Evolutionary conservation across 208 protist species (phyloP), one percentile per base, ranked within the genome.

Genomic region (Giardia muris): DNA sequence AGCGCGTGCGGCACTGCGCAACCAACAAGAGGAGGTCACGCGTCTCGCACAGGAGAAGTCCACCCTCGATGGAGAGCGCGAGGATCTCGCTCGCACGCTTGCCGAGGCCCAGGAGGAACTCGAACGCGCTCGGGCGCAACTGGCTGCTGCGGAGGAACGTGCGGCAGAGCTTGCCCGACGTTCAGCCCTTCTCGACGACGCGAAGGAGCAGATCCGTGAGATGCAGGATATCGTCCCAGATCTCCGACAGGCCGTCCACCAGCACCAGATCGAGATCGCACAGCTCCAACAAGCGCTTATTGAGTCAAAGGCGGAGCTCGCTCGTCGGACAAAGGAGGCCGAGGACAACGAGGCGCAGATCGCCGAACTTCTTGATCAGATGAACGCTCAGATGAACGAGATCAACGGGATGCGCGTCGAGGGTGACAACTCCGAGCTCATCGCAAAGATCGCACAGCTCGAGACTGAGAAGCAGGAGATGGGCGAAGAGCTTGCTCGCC

Each of bases 161-260:
- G 57, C 30, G 19, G 10, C 57, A 39, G 57, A 10, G 19, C 57
- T 76, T 10, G 30, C 57, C 57, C 19, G 30, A 76, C 10, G 30
- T 30, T 30, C 30, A 10, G 57, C 19, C 10, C 19, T 30, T 30
- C 10, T 76, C 19, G 30, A 76, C 57, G 57, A 76, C 57, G 57
- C 57, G 19, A 76, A 76, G 57, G 57, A 10, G 19, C 57, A 76
- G 57, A 76, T 76, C 57, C 57, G 57, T 30, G 57, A 76, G 57
- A 76, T 76, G 57, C 57, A 76, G 57, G 57, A 76, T 76, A 76
- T 30, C 57, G 30, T 76, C 57, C 57, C 57, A 76, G 57, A 76
- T 76, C 57, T 76, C 30, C 57, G 57, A 76, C 57, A 76, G 30
- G 57, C 57, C 19, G 30, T 76, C 30, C 57, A 30, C 57, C 57